These are phyloP conservation scores for Mortierella claussenii DNA, from an alignment of 192 early-diverging fungal species.

Conservation along the genomic window DNA sequence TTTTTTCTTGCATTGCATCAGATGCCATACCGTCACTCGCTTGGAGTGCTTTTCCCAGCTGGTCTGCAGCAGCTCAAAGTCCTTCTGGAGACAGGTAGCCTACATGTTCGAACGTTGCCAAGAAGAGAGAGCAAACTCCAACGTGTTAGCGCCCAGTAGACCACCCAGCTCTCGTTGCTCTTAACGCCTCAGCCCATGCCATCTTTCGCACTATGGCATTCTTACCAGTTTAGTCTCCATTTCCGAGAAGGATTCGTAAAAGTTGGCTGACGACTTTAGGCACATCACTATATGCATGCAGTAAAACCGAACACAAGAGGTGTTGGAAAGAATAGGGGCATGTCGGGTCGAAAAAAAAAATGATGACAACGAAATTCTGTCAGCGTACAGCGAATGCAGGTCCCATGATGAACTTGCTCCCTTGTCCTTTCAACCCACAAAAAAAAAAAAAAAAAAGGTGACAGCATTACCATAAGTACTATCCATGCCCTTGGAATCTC, in stretches of 20 bases:
- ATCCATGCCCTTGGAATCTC: slow-evolving; percentile 56
- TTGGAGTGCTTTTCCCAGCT: slow-evolving; percentile 58
- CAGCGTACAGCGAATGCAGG: background rate
- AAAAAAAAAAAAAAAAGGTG: too few species aligned
- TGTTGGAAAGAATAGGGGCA: background rate
- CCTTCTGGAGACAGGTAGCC: slow-evolving; percentile 55
- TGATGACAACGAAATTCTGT: background rate
- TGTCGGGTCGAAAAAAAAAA: background rate
- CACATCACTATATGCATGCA: slow-evolving; percentile 49
- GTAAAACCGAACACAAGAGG: slow-evolving; percentile 6
- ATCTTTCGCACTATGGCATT: too few species aligned
- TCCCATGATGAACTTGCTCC: background rate
- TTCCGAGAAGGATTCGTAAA: slow-evolving; percentile 56
- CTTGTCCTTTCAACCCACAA: too few species aligned
- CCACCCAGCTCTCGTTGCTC: too few species aligned
- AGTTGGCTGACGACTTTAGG: slow-evolving; percentile 56
- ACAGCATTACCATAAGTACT: slow-evolving; percentile 54
- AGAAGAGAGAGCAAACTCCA: too few species aligned
- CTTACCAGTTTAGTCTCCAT: slow-evolving; percentile 56
- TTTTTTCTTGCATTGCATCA: background rate
- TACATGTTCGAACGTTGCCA: background rate
- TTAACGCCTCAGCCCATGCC: too few species aligned
- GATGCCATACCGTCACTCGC: slow-evolving; percentile 30
- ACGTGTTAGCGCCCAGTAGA: too few species aligned
- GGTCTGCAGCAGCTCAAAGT: slow-evolving; percentile 49